These are phyloP conservation scores for Chaetomium tenue DNA, from an alignment of 495 filamentous ascomycete genomes.

Conservation along the genomic window DNA sequence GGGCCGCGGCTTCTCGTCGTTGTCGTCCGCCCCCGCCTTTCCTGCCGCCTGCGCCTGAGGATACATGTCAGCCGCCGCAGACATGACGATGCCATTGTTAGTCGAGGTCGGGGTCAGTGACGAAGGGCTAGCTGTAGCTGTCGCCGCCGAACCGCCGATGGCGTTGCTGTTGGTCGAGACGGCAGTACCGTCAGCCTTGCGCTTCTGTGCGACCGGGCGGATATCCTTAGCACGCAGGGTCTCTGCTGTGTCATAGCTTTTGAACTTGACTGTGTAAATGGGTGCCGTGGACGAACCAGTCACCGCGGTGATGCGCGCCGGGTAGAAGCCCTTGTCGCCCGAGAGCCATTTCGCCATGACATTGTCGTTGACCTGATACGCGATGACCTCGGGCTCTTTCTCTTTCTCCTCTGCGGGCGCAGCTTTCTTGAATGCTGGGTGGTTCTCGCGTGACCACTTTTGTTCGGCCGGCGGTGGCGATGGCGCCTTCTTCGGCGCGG, in stretches of 20 bases:
- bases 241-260: constrained; percentile 82
- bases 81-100: constrained; percentile 67
- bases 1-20: constrained; percentile 44
- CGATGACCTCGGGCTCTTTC: constrained; percentile 45
- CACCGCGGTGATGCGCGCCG: constrained; percentile 87
- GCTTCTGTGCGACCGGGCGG: constrained; percentile 77
- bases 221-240: constrained; percentile 83
- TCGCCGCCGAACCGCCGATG: constrained; percentile 43
- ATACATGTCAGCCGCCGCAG: constrained; percentile 83
- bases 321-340: constrained; percentile 87
- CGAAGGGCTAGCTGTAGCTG: constrained; percentile 29
- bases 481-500: constrained; percentile 44
- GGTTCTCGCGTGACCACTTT: constrained; percentile 73
- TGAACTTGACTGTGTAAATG: constrained; percentile 92
- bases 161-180: constrained; percentile 46
- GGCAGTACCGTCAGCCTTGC: constrained; percentile 83
- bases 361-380: constrained; percentile 83
- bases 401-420: constrained; percentile 46
- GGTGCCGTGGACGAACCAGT: constrained; percentile 85
- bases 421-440: constrained; percentile 64
- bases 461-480: constrained; percentile 49
- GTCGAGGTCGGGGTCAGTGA: constrained; percentile 23
- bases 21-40: constrained; percentile 46
- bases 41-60: constrained; percentile 62
- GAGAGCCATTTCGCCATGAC: constrained; percentile 88